Conservation (phyloP, 148 eudicot species). For the Vaccinium myrtillus region DNA sequence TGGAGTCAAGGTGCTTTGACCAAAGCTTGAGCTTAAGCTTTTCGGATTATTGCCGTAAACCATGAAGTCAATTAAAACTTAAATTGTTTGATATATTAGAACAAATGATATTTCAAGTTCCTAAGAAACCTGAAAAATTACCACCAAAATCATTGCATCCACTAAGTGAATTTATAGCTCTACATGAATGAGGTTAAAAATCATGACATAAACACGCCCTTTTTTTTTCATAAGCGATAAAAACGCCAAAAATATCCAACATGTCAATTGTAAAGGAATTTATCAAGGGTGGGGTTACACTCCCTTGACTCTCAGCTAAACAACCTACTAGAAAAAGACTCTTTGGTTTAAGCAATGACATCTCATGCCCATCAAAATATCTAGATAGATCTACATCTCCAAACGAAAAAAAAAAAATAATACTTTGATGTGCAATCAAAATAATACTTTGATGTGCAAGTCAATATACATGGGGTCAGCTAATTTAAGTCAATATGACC, state of each 20-base stretch:
- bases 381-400: too few species aligned
- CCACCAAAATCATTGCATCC: neutral
- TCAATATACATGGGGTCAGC: neutral
- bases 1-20: neutral
- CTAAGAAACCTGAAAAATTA: neutral
- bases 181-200: neutral
- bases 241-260: neutral
- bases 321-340: neutral
- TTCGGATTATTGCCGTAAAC: neutral
- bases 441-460: neutral
- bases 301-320: neutral
- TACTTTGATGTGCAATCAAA: neutral
- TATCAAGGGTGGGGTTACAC: neutral
- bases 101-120: neutral
- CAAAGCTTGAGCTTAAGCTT: neutral
- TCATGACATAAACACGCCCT: neutral
- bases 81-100: neutral
- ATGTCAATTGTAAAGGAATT: neutral
- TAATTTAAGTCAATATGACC: neutral
- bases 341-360: neutral
- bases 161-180: neutral
- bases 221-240: neutral
- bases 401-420: too few species aligned
- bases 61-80: neutral
- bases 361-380: neutral